phyloP scores from a whole-genome alignment of 2,329 filamentous ascomycete genomes.

The Penicillium capsulatum region DNA sequence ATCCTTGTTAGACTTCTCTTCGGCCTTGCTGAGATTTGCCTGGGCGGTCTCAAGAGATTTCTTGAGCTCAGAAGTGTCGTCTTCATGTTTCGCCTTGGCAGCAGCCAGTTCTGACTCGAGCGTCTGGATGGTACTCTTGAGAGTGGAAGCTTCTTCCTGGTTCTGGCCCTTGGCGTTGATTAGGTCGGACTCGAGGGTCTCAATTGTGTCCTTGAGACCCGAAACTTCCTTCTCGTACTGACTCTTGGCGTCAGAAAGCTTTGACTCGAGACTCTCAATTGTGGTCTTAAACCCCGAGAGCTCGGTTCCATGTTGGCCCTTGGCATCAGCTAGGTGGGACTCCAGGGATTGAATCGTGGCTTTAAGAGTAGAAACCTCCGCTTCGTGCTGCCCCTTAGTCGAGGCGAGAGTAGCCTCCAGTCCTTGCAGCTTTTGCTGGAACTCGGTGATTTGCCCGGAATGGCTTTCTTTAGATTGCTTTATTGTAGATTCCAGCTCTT shows the following conservation, averaged over 20 bases:
- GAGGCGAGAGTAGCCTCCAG: conserved; percentile 49
- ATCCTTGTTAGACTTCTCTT: conserved; percentile 50
- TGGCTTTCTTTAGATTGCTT: conserved; percentile 56
- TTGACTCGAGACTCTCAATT: conserved; percentile 55
- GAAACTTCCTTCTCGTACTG: conserved; percentile 58
- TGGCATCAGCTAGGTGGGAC: conserved; percentile 47
- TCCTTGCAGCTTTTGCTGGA: conserved; percentile 56
- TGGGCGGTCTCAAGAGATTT: conserved; percentile 57
- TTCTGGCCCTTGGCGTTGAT: conserved; percentile 48
- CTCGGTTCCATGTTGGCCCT: conserved; percentile 58
- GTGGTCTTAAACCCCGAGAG: conserved; percentile 56
- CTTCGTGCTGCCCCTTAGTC: conserved; percentile 50
- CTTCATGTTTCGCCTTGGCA: conserved; percentile 52
- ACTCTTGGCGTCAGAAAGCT: no score
- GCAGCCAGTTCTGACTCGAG: conserved; percentile 47
- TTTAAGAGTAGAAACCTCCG: conserved; percentile 56
- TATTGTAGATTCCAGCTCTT: conserved; percentile 50
- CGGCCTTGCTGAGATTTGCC: conserved; percentile 46
- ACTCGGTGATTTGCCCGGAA: conserved; percentile 58
- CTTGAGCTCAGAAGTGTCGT: conserved; percentile 57
- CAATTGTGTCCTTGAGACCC: conserved; percentile 56
- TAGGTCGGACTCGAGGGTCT: conserved; percentile 50
- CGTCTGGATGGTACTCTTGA: conserved; percentile 55
- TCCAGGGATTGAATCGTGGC: conserved; percentile 58
- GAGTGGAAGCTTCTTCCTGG: no score